Conservation (phyloP, 1,284 basidiomycete species). For the Cystobasidium sp. region DNA sequence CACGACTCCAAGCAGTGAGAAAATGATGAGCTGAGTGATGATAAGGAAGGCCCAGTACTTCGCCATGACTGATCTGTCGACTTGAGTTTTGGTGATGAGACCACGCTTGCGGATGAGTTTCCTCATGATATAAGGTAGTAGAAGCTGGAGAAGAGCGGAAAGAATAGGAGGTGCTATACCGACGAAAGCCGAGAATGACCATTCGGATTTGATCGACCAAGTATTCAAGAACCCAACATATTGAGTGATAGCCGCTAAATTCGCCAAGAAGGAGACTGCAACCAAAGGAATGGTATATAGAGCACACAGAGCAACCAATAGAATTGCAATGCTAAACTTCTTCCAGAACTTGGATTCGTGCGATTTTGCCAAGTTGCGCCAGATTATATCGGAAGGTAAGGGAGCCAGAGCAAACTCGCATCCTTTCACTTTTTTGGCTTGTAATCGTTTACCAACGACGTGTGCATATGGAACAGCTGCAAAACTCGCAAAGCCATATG, state of each 20-base stretch:
- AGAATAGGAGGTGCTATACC: slow-evolving; percentile 80
- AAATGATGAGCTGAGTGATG: slow-evolving; percentile 82
- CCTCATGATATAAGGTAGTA: slow-evolving; percentile 85
- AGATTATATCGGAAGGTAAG: slow-evolving; percentile 75
- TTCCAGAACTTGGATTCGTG: slow-evolving; percentile 70
- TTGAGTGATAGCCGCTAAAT: slow-evolving; percentile 63
- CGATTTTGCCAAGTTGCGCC: slow-evolving; percentile 81
- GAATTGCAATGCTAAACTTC: slow-evolving; percentile 72
- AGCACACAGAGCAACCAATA: slow-evolving; percentile 72
- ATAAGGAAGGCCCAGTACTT: slow-evolving; percentile 91
- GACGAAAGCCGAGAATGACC: slow-evolving; percentile 52
- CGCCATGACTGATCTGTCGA: slow-evolving; percentile 85
- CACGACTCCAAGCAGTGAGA: slow-evolving; percentile 84
- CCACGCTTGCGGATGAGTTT: slow-evolving; percentile 66
- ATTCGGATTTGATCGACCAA: slow-evolving; percentile 63
- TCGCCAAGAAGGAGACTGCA: slow-evolving; percentile 78
- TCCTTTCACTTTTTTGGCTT: slow-evolving; percentile 71
- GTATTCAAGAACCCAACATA: slow-evolving; percentile 72
- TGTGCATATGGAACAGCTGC: slow-evolving; percentile 75
- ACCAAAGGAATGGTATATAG: slow-evolving; percentile 89
- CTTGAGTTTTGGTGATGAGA: slow-evolving; percentile 67
- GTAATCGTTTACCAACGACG: slow-evolving; percentile 73
- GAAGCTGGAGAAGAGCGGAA: slow-evolving; percentile 84
- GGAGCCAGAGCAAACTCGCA: slow-evolving; percentile 74
- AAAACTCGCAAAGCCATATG: slow-evolving; percentile 64